phyloP scores from a whole-genome alignment of 2,329 filamentous ascomycete species.

The Talaromyces sp. region DNA sequence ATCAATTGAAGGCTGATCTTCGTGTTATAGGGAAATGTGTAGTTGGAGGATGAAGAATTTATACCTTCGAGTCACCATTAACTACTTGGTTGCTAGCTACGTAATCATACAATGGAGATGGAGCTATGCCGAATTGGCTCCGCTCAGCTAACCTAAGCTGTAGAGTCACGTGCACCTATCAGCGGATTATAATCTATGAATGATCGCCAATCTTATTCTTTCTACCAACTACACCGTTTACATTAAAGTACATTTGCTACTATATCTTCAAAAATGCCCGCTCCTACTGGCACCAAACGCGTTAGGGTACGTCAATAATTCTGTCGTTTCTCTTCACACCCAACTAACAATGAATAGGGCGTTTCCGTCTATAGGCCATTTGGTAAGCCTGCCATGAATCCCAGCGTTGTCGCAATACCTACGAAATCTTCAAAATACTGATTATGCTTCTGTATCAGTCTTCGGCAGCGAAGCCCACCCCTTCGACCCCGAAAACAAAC shows the following conservation, averaged over 20 bases:
- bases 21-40: neutral
- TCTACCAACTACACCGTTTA: too few relatives aligned
- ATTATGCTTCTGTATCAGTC: constrained; percentile 43
- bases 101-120: neutral
- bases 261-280: constrained; percentile 42
- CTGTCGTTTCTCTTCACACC: neutral
- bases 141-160: too few relatives aligned
- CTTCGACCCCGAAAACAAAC: constrained; percentile 72
- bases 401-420: neutral
- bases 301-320: constrained; percentile 40
- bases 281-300: constrained; percentile 51
- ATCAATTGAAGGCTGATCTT: too few relatives aligned
- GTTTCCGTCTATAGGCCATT: constrained; percentile 46
- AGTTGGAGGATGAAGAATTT: neutral
- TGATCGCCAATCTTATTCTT: too few relatives aligned
- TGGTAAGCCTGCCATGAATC: constrained; percentile 26
- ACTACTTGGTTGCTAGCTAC: neutral
- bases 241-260: too few relatives aligned
- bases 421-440: neutral
- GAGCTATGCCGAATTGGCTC: neutral
- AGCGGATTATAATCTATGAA: neutral
- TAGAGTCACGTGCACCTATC: neutral
- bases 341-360: constrained; percentile 32
- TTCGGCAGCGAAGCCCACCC: constrained; percentile 75
- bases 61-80: constrained; percentile 24